Evolutionary conservation across 1,139 yeast species (phyloP).

Genomic region (Zygotorulaspora mrakii): DNA sequence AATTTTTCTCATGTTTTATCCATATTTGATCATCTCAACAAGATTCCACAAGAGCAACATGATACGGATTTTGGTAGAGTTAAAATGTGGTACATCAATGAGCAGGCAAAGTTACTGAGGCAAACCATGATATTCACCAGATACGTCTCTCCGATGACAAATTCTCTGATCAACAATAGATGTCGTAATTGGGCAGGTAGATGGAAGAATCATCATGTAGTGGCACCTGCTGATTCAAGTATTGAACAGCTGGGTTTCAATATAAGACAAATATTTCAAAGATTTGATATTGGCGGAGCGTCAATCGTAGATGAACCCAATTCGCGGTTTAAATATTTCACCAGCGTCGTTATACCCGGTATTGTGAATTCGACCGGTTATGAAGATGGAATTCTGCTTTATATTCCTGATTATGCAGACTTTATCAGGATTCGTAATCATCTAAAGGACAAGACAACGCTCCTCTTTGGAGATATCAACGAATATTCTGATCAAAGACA

Average conservation of each 20-base stretch:
- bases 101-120: slow-evolving; percentile 67
- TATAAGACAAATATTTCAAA: slow-evolving; percentile 68
- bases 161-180: slow-evolving; percentile 54
- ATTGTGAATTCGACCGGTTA: slow-evolving; percentile 51
- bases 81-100: slow-evolving; percentile 89
- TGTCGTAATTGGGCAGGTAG: slow-evolving; percentile 67
- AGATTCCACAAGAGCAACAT: slow-evolving; percentile 69
- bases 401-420: slow-evolving; percentile 84
- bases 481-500: slow-evolving; percentile 78
- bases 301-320: slow-evolving; percentile 70
- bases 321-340: slow-evolving; percentile 73
- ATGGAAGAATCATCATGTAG: slow-evolving; percentile 46
- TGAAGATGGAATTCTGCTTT: slow-evolving; percentile 70
- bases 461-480: slow-evolving; percentile 62
- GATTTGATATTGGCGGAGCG: slow-evolving; percentile 50
- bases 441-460: slow-evolving; percentile 56
- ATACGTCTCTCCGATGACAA: slow-evolving; percentile 76
- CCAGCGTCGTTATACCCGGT: slow-evolving; percentile 68
- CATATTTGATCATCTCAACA: slow-evolving; percentile 67
- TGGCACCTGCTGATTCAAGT: slow-evolving; percentile 40
- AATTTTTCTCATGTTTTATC: slow-evolving; percentile 83
- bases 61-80: slow-evolving; percentile 91
- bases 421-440: slow-evolving; percentile 73
- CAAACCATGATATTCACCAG: slow-evolving; percentile 77
- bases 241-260: slow-evolving; percentile 49